A percentile compares a stretch with the other conserved stretches of the same genome.
phyloP scores from a whole-genome alignment of 208 protist species.

The Tritrichomonas musculus region DNA sequence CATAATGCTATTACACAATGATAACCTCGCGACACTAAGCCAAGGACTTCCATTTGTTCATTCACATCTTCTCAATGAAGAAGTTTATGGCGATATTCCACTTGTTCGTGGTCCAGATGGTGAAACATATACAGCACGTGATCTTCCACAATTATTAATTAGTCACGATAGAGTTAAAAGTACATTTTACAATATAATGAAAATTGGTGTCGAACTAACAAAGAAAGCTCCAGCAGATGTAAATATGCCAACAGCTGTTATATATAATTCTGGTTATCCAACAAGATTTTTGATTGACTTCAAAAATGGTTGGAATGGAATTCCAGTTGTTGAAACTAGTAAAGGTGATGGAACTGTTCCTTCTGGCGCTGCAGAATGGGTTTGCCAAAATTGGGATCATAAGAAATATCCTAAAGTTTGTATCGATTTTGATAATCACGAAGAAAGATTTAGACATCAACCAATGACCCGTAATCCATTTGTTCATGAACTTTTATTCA shows the following conservation, averaged over 20 bases:
- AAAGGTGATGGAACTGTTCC: constrained; percentile 27
- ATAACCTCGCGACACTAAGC: background rate
- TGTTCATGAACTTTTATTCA: too few relatives aligned
- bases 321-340: too few relatives aligned
- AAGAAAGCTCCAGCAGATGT: background rate
- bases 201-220: background rate
- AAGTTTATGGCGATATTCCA: background rate
- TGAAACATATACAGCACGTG: background rate
- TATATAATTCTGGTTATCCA: background rate
- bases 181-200: background rate
- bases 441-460: too few relatives aligned
- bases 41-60: background rate
- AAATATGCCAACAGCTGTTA: background rate
- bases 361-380: background rate
- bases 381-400: background rate
- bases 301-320: background rate
- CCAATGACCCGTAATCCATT: too few relatives aligned
- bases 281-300: background rate
- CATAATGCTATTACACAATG: background rate
- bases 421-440: too few relatives aligned
- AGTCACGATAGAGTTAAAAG: background rate
- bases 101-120: background rate
- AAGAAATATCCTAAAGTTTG: too few relatives aligned
- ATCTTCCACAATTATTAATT: background rate
- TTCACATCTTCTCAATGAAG: background rate